These are phyloP conservation scores for Sorghum bicolor DNA, from an alignment of 176 grass and related monocot species.

Conservation along the genomic window Sorghum_bicolor_NCBIv3 NC_012879.2:4631001-4631500, in stretches of 20 bases:
- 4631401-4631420: slow-evolving; percentile 18
- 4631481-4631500: neutral
- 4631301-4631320: slow-evolving; percentile 93
- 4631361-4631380: slow-evolving; percentile 94
- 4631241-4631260: slow-evolving; percentile 99
- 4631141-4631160: slow-evolving; percentile 51
- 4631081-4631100: slow-evolving; percentile 98
- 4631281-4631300: slow-evolving; percentile 94
- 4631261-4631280: slow-evolving; percentile 97
- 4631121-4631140: slow-evolving; percentile 99
- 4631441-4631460: neutral
- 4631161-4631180: slow-evolving; percentile 28
- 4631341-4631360: slow-evolving; percentile 96
- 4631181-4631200: slow-evolving; percentile 17
- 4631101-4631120: slow-evolving; percentile 88
- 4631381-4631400: slow-evolving; percentile 19
- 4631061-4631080: slow-evolving; percentile 95
- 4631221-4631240: slow-evolving; percentile 63
- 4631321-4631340: slow-evolving; percentile 90
- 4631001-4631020: slow-evolving; percentile 1
- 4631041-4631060: slow-evolving; percentile 85
- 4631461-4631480: neutral
- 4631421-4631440: neutral
- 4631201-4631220: slow-evolving; percentile 9
- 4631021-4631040: slow-evolving; percentile 37